A percentile compares a stretch with the other conserved stretches of the same genome.
Conservation (phyloP, 495 filamentous ascomycete genomes). For the Podospora tetraspora region DNA sequence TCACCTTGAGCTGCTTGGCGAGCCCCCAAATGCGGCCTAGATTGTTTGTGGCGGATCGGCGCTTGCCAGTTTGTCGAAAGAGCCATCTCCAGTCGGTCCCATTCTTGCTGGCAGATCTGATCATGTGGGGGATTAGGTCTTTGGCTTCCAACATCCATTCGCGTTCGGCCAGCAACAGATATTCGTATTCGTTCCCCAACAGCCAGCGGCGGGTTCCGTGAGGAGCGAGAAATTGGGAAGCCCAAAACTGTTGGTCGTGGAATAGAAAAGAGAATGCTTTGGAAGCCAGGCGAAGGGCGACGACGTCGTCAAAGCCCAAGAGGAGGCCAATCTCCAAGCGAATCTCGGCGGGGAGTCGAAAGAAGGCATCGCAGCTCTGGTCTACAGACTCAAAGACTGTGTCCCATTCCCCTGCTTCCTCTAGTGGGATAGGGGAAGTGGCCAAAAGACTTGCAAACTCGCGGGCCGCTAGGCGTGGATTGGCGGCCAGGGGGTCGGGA, state of each 20-base stretch:
- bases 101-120: not conserved
- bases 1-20: not conserved
- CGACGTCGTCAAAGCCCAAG: not conserved
- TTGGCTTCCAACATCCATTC: too few species aligned
- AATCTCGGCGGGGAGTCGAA: not conserved
- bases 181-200: not conserved
- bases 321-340: not conserved
- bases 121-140: not conserved
- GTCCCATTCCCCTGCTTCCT: too few species aligned
- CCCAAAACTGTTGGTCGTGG: not conserved
- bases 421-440: too few species aligned
- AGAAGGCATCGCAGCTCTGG: not conserved
- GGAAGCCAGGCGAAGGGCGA: not conserved
- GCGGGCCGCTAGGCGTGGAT: not conserved
- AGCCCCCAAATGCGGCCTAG: not conserved
- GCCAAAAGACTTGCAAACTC: not conserved
- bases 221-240: not conserved
- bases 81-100: not conserved
- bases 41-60: not conserved
- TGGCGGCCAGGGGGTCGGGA: not conserved
- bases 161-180: too few species aligned
- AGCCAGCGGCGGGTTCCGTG: not conserved
- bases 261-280: not conserved
- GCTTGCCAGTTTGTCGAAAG: not conserved
- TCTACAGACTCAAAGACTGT: not conserved